Percentiles rank a stretch among this genome's conserved stretches.
Evolutionary conservation across 202 grass and related monocot genomes (phyloP).

Genomic region (Schoenoplectus tabernaemontani): DNA sequence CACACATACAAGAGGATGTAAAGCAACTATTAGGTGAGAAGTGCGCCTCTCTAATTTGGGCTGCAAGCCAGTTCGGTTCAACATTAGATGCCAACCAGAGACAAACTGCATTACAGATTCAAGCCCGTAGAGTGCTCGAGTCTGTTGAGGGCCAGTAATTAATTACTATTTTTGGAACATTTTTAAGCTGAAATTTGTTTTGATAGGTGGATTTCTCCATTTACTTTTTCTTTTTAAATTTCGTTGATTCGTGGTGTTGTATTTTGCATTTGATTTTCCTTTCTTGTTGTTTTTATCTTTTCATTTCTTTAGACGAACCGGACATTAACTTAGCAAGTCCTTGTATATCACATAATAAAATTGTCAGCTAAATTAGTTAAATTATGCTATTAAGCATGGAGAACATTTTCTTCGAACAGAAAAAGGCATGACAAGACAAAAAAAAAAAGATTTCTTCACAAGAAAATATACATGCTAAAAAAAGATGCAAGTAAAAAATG

Average conservation of each 20-base stretch:
- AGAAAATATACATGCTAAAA: too few species aligned
- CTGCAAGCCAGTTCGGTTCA: constrained; percentile 92
- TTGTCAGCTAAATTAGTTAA: too few species aligned
- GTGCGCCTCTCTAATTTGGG: constrained; percentile 84
- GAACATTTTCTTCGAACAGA: too few species aligned
- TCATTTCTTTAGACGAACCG: neutral
- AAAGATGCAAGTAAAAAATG: too few species aligned
- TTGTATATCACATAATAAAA: too few species aligned
- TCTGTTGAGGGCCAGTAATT: constrained; percentile 60
- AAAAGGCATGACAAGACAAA: too few species aligned
- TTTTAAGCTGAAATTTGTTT: neutral
- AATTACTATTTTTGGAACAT: neutral
- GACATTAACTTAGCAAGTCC: neutral
- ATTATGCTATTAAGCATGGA: too few species aligned
- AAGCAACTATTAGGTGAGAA: constrained; percentile 62
- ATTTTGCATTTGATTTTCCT: constrained; percentile 7
- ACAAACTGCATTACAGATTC: constrained; percentile 81
- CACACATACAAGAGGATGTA: constrained; percentile 65
- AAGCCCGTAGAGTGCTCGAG: constrained; percentile 83
- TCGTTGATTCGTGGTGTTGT: constrained; percentile 2
- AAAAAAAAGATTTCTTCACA: too few species aligned
- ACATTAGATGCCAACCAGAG: constrained; percentile 74
- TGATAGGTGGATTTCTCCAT: constrained; percentile 3
- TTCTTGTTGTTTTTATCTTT: neutral
- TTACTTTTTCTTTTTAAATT: constrained; percentile 11